These are phyloP conservation scores for Globisporangium echinulatum DNA, from an alignment of 352 stramenopile genomes.

Conservation along the genomic window DNA sequence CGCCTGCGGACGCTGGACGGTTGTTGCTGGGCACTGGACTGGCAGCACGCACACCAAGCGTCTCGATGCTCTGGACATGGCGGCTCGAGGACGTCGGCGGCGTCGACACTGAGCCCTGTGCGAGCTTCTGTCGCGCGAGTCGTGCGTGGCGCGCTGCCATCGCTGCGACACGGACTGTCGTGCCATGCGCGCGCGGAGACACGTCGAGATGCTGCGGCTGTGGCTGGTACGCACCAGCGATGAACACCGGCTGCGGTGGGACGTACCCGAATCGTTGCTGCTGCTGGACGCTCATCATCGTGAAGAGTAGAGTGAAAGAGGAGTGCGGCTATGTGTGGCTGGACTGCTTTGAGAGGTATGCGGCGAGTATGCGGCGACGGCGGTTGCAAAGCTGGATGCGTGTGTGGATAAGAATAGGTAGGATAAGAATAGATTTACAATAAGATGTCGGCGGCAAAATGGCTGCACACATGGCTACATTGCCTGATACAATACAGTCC, in stretches of 20 bases:
- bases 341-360: too few species aligned
- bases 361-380: too few species aligned
- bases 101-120: neutral
- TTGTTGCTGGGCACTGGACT: slow-evolving; percentile 12
- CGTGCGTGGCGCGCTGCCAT: slow-evolving; percentile 43
- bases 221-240: neutral
- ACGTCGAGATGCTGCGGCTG: neutral
- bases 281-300: slow-evolving; percentile 9
- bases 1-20: neutral
- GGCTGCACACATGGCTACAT: too few species aligned
- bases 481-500: too few species aligned
- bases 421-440: too few species aligned
- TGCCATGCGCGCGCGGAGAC: slow-evolving; percentile 16
- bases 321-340: too few species aligned
- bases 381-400: too few species aligned
- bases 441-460: too few species aligned
- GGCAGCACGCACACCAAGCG: slow-evolving; percentile 4
- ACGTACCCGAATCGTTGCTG: neutral
- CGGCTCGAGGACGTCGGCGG: neutral
- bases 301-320: neutral
- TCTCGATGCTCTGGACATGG: too few species aligned
- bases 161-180: slow-evolving; percentile 33
- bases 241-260: neutral
- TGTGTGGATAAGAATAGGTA: too few species aligned
- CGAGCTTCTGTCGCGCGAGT: slow-evolving; percentile 26